Conservation (phyloP, 352 stramenopile species). For the Globisporangium uncinulatum region DNA sequence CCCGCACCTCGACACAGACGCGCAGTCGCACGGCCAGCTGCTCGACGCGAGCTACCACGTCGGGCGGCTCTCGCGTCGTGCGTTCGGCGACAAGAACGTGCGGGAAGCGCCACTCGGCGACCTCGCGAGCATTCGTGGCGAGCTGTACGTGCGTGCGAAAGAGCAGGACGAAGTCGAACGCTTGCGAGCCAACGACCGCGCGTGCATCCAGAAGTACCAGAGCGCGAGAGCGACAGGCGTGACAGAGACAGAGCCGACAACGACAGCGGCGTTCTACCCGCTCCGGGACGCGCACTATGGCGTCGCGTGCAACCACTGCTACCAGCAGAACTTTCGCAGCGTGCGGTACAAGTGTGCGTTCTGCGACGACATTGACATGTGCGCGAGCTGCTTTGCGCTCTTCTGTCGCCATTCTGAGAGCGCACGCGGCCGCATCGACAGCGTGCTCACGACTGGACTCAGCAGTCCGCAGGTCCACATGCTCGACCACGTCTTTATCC, state of each 20-base stretch:
- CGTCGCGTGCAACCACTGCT: constrained; percentile 68
- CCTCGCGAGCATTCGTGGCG: constrained; percentile 6
- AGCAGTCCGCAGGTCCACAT: constrained; percentile 21
- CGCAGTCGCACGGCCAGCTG: constrained; percentile 10
- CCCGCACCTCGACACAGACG: constrained; percentile 25
- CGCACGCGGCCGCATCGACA: constrained; percentile 9
- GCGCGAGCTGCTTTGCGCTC: constrained; percentile 45
- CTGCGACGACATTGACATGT: constrained; percentile 71
- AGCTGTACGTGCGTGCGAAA: constrained; percentile 10
- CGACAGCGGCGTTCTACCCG: constrained; percentile 39
- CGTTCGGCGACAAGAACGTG: constrained; percentile 27
- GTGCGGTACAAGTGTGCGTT: constrained; percentile 70
- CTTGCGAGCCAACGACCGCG: constrained; percentile 21
- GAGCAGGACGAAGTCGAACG: constrained; percentile 12
- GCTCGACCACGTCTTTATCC: constrained; percentile 58
- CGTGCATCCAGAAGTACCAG: constrained; percentile 17
- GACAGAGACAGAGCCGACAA: background rate
- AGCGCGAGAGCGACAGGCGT: constrained; percentile 3
- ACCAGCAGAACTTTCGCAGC: constrained; percentile 43
- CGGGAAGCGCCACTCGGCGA: constrained; percentile 15
- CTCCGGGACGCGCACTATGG: constrained; percentile 43
- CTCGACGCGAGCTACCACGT: constrained; percentile 59
- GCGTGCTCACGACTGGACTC: constrained; percentile 5
- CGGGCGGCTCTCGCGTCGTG: constrained; percentile 33
- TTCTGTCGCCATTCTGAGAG: constrained; percentile 23